Percentiles rank a stretch among this genome's conserved stretches.
phyloP scores from a whole-genome alignment of 1,284 basidiomycete genomes.

The Ceratobasidium theobromae region DNA sequence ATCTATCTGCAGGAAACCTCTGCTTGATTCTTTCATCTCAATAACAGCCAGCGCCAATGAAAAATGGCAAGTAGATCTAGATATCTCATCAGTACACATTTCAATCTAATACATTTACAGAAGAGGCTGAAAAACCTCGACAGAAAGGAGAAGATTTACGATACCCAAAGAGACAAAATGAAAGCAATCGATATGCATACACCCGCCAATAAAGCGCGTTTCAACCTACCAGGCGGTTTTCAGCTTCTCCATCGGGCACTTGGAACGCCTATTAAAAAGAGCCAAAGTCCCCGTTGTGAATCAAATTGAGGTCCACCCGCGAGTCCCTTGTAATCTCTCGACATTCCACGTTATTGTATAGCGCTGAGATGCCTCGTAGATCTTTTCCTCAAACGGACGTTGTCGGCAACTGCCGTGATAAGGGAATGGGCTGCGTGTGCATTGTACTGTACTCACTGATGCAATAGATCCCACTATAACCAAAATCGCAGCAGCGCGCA shows the following conservation, averaged over 20 bases:
- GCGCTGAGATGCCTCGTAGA: conserved; percentile 44
- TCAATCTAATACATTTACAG: background rate
- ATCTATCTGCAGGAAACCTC: background rate
- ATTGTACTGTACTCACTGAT: conserved; percentile 78
- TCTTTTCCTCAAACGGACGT: conserved; percentile 65
- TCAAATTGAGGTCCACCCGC: conserved; percentile 53
- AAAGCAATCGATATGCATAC: conserved; percentile 62
- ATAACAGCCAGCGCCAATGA: conserved; percentile 61
- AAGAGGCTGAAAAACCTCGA: conserved; percentile 55
- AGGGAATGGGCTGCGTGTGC: conserved; percentile 69
- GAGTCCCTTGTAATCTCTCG: background rate
- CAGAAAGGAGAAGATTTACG: conserved; percentile 69
- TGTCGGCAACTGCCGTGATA: conserved; percentile 55
- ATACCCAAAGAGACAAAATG: conserved; percentile 56
- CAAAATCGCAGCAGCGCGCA: conserved; percentile 32
- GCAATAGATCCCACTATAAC: conserved; percentile 48
- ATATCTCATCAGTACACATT: background rate
- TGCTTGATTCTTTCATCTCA: background rate
- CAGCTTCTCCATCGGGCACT: conserved; percentile 64
- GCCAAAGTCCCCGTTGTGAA: conserved; percentile 76
- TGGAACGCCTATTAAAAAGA: conserved; percentile 59
- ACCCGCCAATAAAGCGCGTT: background rate
- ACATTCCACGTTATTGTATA: background rate
- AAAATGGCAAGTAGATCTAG: conserved; percentile 40
- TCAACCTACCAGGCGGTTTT: conserved; percentile 54